phyloP scores from a whole-genome alignment of 106 monocot species.

The Triglochin maritima region DNA sequence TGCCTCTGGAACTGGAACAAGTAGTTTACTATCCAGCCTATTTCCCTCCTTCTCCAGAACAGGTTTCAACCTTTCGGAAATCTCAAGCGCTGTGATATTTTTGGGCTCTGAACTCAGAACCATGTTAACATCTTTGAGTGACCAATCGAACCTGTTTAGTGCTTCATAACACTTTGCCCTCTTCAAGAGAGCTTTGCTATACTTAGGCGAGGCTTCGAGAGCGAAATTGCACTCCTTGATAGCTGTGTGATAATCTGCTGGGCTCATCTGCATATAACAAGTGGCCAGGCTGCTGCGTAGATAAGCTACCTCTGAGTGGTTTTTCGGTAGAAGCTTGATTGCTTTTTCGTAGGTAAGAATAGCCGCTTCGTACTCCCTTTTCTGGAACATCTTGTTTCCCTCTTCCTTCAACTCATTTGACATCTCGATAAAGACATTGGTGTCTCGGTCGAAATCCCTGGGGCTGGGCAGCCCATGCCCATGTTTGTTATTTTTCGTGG shows the following conservation, averaged over 20 bases:
- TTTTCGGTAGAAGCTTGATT: slow-evolving; percentile 69
- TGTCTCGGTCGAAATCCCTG: slow-evolving; percentile 51
- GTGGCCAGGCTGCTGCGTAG: slow-evolving; percentile 66
- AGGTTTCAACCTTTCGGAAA: slow-evolving; percentile 53
- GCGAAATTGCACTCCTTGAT: slow-evolving; percentile 78
- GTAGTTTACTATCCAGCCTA: slow-evolving; percentile 37
- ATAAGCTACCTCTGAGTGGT: slow-evolving; percentile 50
- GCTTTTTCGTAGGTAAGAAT: slow-evolving; percentile 79
- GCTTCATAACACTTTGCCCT: slow-evolving; percentile 79
- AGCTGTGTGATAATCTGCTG: slow-evolving; percentile 50
- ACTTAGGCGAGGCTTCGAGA: slow-evolving; percentile 66
- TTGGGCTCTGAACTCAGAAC: slow-evolving; percentile 66
- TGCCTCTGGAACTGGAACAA: slow-evolving; percentile 25
- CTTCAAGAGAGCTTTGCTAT: slow-evolving; percentile 76
- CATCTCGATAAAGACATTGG: slow-evolving; percentile 63
- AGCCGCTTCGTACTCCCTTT: slow-evolving; percentile 67
- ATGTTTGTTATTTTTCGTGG: slow-evolving; percentile 21
- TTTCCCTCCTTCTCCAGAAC: background rate
- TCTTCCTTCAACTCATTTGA: slow-evolving; percentile 68
- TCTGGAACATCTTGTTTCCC: slow-evolving; percentile 75
- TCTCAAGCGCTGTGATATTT: slow-evolving; percentile 71
- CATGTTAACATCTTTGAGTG: slow-evolving; percentile 45
- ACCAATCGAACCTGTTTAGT: slow-evolving; percentile 47
- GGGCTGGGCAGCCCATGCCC: slow-evolving; percentile 4
- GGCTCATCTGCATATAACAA: slow-evolving; percentile 80